A percentile compares a stretch with the other conserved stretches of the same genome.
phyloP scores from a whole-genome alignment of 202 grass and related monocot species.

The Bolboschoenoplectus hybrid region DNA sequence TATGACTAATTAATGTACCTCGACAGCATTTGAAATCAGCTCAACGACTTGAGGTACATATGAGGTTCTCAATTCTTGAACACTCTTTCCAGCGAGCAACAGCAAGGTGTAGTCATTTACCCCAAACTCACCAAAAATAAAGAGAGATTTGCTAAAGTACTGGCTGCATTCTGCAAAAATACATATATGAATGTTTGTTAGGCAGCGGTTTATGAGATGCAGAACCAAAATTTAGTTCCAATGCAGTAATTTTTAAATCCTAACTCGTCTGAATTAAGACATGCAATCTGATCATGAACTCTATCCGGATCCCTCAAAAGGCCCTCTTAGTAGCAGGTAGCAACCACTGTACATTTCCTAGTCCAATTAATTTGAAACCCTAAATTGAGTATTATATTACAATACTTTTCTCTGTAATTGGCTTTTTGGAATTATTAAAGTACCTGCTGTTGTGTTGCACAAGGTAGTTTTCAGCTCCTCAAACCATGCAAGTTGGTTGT shows the following conservation, averaged over 20 bases:
- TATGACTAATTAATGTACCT: slow-evolving; percentile 39
- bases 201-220: neutral
- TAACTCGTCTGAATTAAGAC: neutral
- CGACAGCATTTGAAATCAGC: slow-evolving; percentile 34
- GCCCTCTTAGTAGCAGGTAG: neutral
- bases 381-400: no score
- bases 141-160: slow-evolving; percentile 47
- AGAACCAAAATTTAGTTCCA: neutral
- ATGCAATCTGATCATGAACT: no score
- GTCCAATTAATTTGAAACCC: neutral
- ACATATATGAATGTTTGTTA: neutral
- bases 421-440: neutral
- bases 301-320: neutral
- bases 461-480: slow-evolving; percentile 54
- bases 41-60: slow-evolving; percentile 51
- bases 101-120: slow-evolving; percentile 49
- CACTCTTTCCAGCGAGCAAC: slow-evolving; percentile 30
- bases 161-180: slow-evolving; percentile 35
- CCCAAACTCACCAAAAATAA: slow-evolving; percentile 48
- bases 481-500: slow-evolving; percentile 59
- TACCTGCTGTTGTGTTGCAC: slow-evolving; percentile 52
- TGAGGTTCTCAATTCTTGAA: slow-evolving; percentile 28
- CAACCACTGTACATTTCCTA: neutral
- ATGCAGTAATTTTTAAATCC: neutral
- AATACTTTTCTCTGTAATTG: neutral